Evolutionary conservation across 2,329 filamentous ascomycete genomes (phyloP).

Genomic region (Diaporthe sp.): DNA sequence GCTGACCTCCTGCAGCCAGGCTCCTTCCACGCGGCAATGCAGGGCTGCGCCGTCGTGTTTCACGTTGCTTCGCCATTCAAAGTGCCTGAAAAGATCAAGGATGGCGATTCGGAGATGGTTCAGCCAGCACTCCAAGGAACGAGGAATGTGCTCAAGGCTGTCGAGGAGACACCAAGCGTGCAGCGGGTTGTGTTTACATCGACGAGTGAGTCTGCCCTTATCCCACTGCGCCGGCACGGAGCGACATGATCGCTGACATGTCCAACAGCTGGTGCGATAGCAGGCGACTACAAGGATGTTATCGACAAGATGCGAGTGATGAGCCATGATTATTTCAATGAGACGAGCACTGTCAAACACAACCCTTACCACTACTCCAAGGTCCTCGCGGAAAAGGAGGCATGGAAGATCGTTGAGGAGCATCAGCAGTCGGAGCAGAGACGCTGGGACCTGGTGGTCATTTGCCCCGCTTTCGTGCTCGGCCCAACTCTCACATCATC

Average conservation of each 20-base stretch:
- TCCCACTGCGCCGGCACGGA: neutral
- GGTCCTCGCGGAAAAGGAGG: constrained; percentile 47
- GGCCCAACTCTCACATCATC: constrained; percentile 44
- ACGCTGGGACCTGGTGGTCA: constrained; percentile 48
- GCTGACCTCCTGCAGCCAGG: constrained; percentile 48
- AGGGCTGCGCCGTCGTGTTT: constrained; percentile 50
- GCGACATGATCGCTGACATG: neutral
- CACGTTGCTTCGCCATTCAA: constrained; percentile 54
- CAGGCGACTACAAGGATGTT: constrained; percentile 47
- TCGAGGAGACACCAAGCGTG: constrained; percentile 45
- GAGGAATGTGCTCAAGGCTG: constrained; percentile 46
- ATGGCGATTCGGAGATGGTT: constrained; percentile 47
- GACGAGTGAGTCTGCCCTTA: constrained; percentile 6
- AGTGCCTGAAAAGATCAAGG: constrained; percentile 46
- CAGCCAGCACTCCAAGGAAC: constrained; percentile 48
- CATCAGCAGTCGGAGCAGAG: constrained; percentile 37
- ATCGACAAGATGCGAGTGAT: constrained; percentile 43
- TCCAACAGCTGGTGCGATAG: constrained; percentile 45
- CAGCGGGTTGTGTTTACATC: constrained; percentile 48
- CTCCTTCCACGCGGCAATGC: constrained; percentile 49
- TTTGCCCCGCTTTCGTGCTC: constrained; percentile 48
- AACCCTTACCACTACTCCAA: constrained; percentile 49
- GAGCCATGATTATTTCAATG: constrained; percentile 46
- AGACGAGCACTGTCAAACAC: constrained; percentile 45
- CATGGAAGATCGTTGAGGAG: constrained; percentile 45